phyloP scores from a whole-genome alignment of 1,139 yeast genomes.

The Pichia sp. region DNA sequence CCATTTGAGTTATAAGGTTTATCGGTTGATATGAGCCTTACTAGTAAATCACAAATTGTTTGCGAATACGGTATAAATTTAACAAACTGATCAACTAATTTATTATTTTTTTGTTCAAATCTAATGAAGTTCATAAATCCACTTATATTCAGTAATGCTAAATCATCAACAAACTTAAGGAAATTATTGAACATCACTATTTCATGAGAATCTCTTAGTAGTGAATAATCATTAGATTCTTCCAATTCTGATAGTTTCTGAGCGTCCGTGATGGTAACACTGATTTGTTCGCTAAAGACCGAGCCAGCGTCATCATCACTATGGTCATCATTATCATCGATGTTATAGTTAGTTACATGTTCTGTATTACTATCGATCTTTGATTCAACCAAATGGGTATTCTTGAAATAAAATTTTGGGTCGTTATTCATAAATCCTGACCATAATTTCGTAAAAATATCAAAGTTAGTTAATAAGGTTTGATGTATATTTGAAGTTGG shows the following conservation, averaged over 20 bases:
- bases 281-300: conserved; percentile 3
- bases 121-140: conserved; percentile 63
- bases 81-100: conserved; percentile 61
- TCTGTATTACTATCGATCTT: conserved; percentile 3
- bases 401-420: conserved; percentile 20
- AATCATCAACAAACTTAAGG: conserved; percentile 85
- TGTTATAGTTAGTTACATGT: conserved; percentile 1
- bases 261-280: conserved; percentile 11
- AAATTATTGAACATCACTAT: conserved; percentile 81
- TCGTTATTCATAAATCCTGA: conserved; percentile 27
- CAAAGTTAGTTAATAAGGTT: conserved; percentile 16
- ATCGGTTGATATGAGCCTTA: conserved; percentile 70
- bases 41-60: conserved; percentile 71
- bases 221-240: conserved; percentile 13
- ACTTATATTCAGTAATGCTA: conserved; percentile 78
- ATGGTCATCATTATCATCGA: neutral
- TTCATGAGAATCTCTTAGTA: conserved; percentile 40
- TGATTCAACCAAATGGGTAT: conserved; percentile 6
- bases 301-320: conserved; percentile 13
- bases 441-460: conserved; percentile 26
- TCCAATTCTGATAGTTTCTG: conserved; percentile 17
- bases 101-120: conserved; percentile 33
- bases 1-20: conserved; percentile 72
- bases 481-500: conserved; percentile 19
- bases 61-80: conserved; percentile 66